Percentiles rank a stretch among this genome's conserved stretches.
Conservation (phyloP, 495 filamentous ascomycete genomes). For the Trichoderma reesei region DNA sequence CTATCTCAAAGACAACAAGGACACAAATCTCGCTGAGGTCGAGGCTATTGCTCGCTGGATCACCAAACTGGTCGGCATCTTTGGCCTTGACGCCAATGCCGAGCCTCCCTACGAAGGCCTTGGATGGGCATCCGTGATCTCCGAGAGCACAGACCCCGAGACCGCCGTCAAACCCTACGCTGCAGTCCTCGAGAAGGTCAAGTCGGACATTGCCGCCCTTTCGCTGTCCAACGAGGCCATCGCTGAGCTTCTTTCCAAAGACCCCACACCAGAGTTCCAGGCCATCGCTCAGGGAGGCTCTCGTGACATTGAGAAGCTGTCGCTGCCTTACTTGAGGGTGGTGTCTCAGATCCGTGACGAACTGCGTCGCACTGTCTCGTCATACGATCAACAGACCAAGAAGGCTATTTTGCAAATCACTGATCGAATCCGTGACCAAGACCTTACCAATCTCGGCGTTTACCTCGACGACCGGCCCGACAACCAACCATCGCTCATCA, state of each 20-base stretch:
- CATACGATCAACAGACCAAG: conserved; percentile 35
- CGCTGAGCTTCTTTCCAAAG: conserved; percentile 22
- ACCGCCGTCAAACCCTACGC: conserved; percentile 38
- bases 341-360: conserved; percentile 59
- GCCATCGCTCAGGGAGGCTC: conserved; percentile 29
- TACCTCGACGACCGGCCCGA: conserved; percentile 74
- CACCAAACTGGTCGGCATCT: conserved; percentile 70
- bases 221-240: conserved; percentile 23
- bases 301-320: conserved; percentile 38
- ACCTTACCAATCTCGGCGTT: conserved; percentile 69
- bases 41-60: conserved; percentile 66
- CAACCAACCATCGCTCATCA: conserved; percentile 63
- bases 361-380: conserved; percentile 50
- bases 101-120: conserved; percentile 49
- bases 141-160: conserved; percentile 32
- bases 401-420: conserved; percentile 56
- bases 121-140: conserved; percentile 71
- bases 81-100: conserved; percentile 71
- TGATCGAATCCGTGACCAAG: conserved; percentile 68
- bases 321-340: conserved; percentile 54
- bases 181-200: conserved; percentile 28
- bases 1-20: conserved; percentile 47
- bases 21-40: conserved; percentile 41
- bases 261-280: conserved; percentile 32
- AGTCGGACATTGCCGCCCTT: conserved; percentile 28